Conservation (phyloP, 2,329 filamentous ascomycete genomes). For the Arthrobotrys iridis region DNA sequence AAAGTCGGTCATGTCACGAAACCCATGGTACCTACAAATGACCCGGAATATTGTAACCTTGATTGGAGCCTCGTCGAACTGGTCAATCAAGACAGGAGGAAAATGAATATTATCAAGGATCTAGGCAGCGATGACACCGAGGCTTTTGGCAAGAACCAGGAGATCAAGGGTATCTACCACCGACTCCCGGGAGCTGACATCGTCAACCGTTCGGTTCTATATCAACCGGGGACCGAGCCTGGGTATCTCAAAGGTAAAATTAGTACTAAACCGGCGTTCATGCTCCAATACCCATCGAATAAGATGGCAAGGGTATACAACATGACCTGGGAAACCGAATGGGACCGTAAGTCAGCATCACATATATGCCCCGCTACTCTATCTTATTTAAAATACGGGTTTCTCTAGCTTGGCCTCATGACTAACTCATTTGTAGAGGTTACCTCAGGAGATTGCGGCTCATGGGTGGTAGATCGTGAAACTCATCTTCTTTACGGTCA, state of each 20-base stretch:
- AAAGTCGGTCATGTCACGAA: constrained; percentile 16
- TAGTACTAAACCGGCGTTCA: constrained; percentile 11
- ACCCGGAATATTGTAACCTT: background rate
- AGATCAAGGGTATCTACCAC: background rate
- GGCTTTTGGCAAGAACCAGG: too few relatives aligned
- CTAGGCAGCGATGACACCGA: too few relatives aligned
- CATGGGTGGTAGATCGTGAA: constrained; percentile 35
- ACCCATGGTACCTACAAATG: background rate
- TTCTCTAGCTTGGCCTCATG: background rate
- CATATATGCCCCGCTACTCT: background rate
- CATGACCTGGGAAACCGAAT: constrained; percentile 32
- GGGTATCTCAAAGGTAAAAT: constrained; percentile 24
- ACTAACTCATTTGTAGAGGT: constrained; percentile 30
- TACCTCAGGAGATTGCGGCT: constrained; percentile 33
- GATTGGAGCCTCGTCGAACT: constrained; percentile 44
- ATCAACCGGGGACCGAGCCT: constrained; percentile 32
- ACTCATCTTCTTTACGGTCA: constrained; percentile 21
- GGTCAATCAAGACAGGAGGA: background rate
- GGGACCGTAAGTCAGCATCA: constrained; percentile 15
- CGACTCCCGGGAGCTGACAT: background rate
- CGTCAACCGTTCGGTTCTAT: constrained; percentile 3
- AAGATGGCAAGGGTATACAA: constrained; percentile 25
- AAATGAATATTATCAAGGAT: constrained; percentile 31
- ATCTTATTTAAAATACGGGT: background rate
- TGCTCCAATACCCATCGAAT: constrained; percentile 16